phyloP scores from a whole-genome alignment of 1,284 basidiomycete species.

The Ceratobasidium sp. region DNA sequence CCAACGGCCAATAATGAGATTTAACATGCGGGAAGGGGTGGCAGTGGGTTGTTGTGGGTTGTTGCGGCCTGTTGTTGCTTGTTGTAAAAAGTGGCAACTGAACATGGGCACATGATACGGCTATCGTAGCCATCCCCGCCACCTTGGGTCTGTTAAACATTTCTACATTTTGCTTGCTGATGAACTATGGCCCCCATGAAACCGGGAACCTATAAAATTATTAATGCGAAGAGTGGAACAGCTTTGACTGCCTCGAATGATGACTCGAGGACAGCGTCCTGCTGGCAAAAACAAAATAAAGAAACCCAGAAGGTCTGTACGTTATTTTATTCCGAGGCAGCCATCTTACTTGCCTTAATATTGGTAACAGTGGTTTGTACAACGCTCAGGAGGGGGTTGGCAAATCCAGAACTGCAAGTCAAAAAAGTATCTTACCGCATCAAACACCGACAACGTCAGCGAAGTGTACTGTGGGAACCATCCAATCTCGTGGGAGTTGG shows the following conservation, averaged over 20 bases:
- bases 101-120: no score
- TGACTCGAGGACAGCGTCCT: not conserved
- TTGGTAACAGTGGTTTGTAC: slow-evolving; percentile 5
- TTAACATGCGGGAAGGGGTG: no score
- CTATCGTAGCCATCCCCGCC: no score
- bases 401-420: not conserved
- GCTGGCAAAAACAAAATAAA: not conserved
- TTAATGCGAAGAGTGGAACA: not conserved
- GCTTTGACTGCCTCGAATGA: not conserved
- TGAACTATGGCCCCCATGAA: not conserved
- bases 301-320: not conserved
- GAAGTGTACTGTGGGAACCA: not conserved
- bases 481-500: slow-evolving; percentile 14
- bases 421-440: slow-evolving; percentile 2
- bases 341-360: not conserved
- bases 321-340: not conserved
- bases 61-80: no score
- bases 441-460: not conserved
- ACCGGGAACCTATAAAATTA: not conserved
- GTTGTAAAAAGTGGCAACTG: no score
- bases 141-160: no score
- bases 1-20: no score
- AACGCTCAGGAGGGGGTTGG: slow-evolving; percentile 16
- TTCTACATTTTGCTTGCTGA: no score
- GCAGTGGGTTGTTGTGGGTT: no score